Evolutionary conservation across 345 rosid genomes (phyloP).

Genomic region (Populus euphratica): DNA sequence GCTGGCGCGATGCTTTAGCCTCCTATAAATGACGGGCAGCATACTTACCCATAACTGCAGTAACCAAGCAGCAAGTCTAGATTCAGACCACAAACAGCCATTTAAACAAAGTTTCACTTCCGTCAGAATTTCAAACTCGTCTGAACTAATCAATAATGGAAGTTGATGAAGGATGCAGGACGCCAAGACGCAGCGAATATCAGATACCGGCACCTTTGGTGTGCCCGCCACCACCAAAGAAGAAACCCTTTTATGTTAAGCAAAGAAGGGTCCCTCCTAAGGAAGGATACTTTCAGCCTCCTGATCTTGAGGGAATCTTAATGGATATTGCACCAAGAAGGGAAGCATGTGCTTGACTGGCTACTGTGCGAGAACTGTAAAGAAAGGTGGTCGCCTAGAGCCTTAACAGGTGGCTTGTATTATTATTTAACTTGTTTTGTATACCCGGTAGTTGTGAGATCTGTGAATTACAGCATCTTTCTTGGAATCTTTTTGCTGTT

Average conservation of each 20-base stretch:
- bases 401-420: neutral
- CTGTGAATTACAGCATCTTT: neutral
- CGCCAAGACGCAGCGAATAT: constrained; percentile 47
- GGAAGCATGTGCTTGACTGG: constrained; percentile 27
- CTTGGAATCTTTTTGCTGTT: neutral
- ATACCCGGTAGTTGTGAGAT: neutral
- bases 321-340: constrained; percentile 25
- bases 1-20: constrained; percentile 13
- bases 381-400: no score
- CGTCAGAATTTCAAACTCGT: neutral
- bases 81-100: neutral
- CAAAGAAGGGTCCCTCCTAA: constrained; percentile 41
- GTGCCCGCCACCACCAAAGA: constrained; percentile 66
- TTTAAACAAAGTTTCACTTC: neutral
- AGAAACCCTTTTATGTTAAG: constrained; percentile 29
- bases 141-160: constrained; percentile 11
- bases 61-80: neutral
- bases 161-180: constrained; percentile 41
- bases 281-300: constrained; percentile 62
- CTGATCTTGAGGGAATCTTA: constrained; percentile 63
- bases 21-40: neutral
- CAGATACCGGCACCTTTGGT: constrained; percentile 31
- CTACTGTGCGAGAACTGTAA: neutral
- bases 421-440: neutral
- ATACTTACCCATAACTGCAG: neutral